phyloP scores from a whole-genome alignment of 164 flowering plant species.

The Macadamia integrifolia region DNA sequence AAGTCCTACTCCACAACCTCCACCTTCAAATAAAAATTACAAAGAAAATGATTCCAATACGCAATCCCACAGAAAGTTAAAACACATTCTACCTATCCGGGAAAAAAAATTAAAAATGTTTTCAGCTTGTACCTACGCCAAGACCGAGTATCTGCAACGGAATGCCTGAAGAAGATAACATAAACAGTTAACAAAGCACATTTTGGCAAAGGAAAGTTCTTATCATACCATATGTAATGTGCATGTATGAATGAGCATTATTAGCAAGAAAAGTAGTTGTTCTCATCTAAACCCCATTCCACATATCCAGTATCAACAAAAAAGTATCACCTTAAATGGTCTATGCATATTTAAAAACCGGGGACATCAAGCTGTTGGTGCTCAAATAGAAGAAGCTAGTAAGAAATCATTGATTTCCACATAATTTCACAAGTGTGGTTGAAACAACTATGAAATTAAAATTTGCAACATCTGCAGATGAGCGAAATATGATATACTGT shows the following conservation, averaged over 20 bases:
- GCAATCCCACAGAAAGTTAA: not conserved
- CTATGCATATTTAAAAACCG: too few species aligned
- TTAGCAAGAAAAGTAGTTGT: too few species aligned
- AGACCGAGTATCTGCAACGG: constrained; percentile 68
- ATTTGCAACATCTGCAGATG: too few species aligned
- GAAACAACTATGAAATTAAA: too few species aligned
- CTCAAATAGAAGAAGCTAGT: too few species aligned
- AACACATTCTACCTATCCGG: not conserved
- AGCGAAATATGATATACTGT: too few species aligned
- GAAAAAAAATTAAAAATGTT: too few species aligned
- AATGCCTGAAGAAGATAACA: constrained; percentile 50
- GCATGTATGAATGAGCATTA: not conserved
- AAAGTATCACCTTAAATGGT: too few species aligned
- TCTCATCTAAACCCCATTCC: not conserved
- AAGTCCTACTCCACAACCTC: constrained; percentile 91
- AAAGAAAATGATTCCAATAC: not conserved
- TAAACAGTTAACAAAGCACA: constrained; percentile 5
- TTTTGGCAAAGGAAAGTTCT: not conserved
- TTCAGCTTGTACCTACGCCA: constrained; percentile 56
- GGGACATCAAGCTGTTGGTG: too few species aligned
- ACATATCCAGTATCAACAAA: too few species aligned
- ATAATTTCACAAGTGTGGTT: too few species aligned
- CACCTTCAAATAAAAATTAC: constrained; percentile 44
- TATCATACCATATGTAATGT: not conserved
- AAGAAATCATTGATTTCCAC: too few species aligned